Conservation (phyloP, 257 asterid genomes). For the Capsicum chinense region DNA sequence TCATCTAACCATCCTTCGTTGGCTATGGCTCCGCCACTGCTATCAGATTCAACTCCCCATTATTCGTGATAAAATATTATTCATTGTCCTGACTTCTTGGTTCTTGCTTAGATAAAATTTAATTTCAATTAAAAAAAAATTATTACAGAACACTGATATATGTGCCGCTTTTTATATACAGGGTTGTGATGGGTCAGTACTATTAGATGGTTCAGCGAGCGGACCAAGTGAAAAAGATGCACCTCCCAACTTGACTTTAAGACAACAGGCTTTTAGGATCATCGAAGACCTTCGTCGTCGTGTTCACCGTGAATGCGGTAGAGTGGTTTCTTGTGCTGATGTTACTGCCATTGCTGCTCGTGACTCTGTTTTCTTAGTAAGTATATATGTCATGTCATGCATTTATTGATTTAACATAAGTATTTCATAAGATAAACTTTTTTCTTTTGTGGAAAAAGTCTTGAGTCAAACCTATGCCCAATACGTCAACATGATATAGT, state of each 20-base stretch:
- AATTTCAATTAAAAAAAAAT: not conserved
- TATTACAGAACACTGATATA: not conserved
- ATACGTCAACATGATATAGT: not conserved
- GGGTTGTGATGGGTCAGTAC: constrained; percentile 44
- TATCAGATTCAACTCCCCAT: too few relatives aligned
- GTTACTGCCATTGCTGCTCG: constrained; percentile 40
- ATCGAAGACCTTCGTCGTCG: constrained; percentile 36
- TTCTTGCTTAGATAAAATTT: too few relatives aligned
- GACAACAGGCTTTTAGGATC: constrained; percentile 26
- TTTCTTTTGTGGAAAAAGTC: not conserved
- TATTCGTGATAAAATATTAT: not conserved
- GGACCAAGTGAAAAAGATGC: constrained; percentile 45
- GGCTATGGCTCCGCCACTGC: too few relatives aligned
- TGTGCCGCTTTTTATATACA: not conserved
- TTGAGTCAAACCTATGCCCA: not conserved
- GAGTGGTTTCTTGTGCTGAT: constrained; percentile 41
- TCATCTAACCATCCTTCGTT: too few relatives aligned
- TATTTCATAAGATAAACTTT: not conserved
- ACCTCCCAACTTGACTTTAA: constrained; percentile 39
- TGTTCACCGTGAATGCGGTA: constrained; percentile 32
- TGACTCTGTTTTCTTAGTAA: constrained; percentile 39
- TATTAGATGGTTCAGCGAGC: constrained; percentile 40
- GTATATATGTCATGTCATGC: not conserved
- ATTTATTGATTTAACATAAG: not conserved
- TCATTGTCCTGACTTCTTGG: not conserved